Percentiles rank a stretch among this genome's conserved stretches.
phyloP scores from a whole-genome alignment of 768 basidiomycete species.

The Phanerodontia chrysosporium region DNA sequence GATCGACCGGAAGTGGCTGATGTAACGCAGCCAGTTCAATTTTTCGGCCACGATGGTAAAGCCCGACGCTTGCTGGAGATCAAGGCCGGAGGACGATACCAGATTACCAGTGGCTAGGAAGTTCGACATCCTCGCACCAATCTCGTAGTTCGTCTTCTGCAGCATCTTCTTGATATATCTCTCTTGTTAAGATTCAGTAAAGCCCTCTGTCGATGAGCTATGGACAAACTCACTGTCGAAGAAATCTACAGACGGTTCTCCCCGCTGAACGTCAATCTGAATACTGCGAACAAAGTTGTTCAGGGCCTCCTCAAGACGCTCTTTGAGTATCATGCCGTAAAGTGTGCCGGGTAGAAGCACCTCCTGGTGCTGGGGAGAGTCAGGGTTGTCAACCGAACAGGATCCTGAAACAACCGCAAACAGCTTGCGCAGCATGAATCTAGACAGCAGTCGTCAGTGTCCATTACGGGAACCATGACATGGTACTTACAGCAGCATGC shows the following conservation, averaged over 20 bases:
- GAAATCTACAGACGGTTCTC: slow-evolving; percentile 79
- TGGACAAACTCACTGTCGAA: slow-evolving; percentile 74
- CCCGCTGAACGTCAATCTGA: slow-evolving; percentile 66
- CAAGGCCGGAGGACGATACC: slow-evolving; percentile 90
- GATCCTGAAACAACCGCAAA: slow-evolving; percentile 87
- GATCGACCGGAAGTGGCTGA: slow-evolving; percentile 96
- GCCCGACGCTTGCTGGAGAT: slow-evolving; percentile 96
- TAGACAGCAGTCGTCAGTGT: slow-evolving; percentile 28
- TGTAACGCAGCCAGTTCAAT: slow-evolving; percentile 97
- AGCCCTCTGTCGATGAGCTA: too few relatives aligned
- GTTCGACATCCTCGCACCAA: slow-evolving; percentile 84
- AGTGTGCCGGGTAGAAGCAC: slow-evolving; percentile 89
- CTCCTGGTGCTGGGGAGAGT: slow-evolving; percentile 98
- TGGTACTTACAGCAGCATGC: slow-evolving; percentile 79
- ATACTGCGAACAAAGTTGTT: slow-evolving; percentile 70
- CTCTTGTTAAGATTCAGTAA: too few relatives aligned
- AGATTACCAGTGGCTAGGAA: slow-evolving; percentile 98
- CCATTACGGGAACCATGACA: background rate
- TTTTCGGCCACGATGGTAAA: slow-evolving; percentile 99
- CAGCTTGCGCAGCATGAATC: slow-evolving; percentile 96
- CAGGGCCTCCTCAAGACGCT: slow-evolving; percentile 88
- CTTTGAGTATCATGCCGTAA: slow-evolving; percentile 98
- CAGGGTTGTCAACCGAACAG: slow-evolving; percentile 93
- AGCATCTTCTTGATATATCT: slow-evolving; percentile 77
- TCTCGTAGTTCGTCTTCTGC: slow-evolving; percentile 81